Base-by-base conservation (phyloP, 2,329 filamentous ascomycete species). In the Xylariaceae sp. region DNA sequence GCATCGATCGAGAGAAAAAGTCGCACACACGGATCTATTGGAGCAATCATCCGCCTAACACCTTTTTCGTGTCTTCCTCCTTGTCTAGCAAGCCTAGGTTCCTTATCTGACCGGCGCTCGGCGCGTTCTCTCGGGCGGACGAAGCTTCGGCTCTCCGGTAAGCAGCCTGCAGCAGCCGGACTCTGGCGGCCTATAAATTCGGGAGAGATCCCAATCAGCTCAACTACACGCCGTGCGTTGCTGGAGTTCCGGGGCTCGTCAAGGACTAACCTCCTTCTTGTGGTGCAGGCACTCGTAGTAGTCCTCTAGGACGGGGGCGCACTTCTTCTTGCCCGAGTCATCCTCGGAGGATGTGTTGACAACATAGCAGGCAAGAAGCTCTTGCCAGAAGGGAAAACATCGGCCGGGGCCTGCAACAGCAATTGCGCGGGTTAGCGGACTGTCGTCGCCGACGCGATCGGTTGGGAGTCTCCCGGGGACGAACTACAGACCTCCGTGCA, bases 381-480 rank as follows among this genome's bases (percentile, higher is more conserved):
- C 94, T 80, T 99, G 94, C 94, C 94, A 99, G 85, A 97, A 99
- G 73, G 92, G 90, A 81, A 96, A 97, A 86, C 94, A 99, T 77
- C 93, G 90, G 68, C 79, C 80, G 64, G 83, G 81, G 70, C 83
- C 83, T 86, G 68, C 61, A 52, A 56, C 47, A 51, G 59, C 56
- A 59, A 67, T 64, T 62, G 57, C 52, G 60, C 67, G 58, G 66
- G 64, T 67, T 61, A 61, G 62, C 13, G 37, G 23, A 9, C 18
- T 37, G 51, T 50, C 53, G 48, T 51, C 53, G 35, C 30, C 42
- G 51, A 30, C 44, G 48, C 18, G 18, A 45, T 47, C 51, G 59
- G 50, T 39, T 35, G 42, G 51, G 37, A 11, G 8, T 53, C 23
- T 42, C 34, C 18, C 47, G 49, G 48, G 64, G 63, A 80, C 42